Evolutionary conservation across 768 basidiomycete genomes (phyloP).

Genomic region (Goffeauzyma gilvescens): DNA sequence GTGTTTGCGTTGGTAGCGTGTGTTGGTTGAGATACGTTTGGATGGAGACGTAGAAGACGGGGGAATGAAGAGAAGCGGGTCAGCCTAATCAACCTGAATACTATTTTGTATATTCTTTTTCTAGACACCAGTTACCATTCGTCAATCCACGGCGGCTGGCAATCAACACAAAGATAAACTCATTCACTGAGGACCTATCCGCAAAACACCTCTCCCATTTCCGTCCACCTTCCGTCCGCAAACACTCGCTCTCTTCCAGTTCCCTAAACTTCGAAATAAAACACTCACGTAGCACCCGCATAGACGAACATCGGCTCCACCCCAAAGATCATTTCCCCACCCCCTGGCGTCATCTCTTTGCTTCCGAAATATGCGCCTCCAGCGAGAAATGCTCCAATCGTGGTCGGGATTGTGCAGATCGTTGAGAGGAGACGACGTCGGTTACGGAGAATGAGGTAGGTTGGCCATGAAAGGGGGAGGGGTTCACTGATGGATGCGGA

Average conservation of each 20-base stretch:
- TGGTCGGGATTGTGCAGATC: slow-evolving; percentile 24
- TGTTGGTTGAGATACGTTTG: no score
- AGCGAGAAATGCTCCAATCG: slow-evolving; percentile 18
- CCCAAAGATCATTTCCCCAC: slow-evolving; percentile 30
- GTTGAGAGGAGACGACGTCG: slow-evolving; percentile 21
- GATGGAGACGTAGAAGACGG: no score
- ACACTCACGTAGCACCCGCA: slow-evolving; percentile 29
- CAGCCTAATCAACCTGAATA: no score
- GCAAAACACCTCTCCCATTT: no score
- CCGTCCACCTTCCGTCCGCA: no score
- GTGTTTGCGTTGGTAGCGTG: no score
- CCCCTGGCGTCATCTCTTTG: slow-evolving; percentile 25
- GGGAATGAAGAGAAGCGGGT: no score
- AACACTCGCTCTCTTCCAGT: no score
- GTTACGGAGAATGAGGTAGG: slow-evolving; percentile 23
- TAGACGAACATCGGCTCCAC: slow-evolving; percentile 30
- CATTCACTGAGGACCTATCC: not conserved
- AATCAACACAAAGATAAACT: not conserved
- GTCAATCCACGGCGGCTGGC: not conserved
- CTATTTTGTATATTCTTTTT: no score
- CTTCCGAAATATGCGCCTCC: slow-evolving; percentile 29
- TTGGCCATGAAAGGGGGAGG: slow-evolving; percentile 24
- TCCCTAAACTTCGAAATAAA: not conserved
- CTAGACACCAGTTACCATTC: no score
- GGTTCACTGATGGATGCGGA: no score